Percentiles rank a stretch among this genome's conserved stretches.
phyloP scores from a whole-genome alignment of 2,329 filamentous ascomycete species.

The Exophiala sp. region DNA sequence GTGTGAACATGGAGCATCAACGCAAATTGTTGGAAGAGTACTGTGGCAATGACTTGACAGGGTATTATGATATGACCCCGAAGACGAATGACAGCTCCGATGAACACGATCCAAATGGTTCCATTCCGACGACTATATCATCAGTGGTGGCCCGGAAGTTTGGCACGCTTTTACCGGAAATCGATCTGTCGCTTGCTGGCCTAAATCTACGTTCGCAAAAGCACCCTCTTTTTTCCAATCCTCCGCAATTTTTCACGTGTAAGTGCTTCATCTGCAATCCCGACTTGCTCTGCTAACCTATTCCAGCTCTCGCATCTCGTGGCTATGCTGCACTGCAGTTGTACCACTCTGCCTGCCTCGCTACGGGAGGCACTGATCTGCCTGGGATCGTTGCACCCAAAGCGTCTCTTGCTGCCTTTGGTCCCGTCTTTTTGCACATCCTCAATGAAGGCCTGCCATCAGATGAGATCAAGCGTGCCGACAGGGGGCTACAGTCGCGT shows the following conservation, averaged over 20 bases:
- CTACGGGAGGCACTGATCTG: neutral
- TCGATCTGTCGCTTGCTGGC: constrained; percentile 2
- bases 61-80: neutral
- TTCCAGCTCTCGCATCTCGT: constrained; percentile 15
- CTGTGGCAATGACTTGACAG: constrained; percentile 5
- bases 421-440: constrained; percentile 11
- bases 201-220: neutral
- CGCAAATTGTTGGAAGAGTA: neutral
- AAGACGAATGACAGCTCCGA: neutral
- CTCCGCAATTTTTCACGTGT: constrained; percentile 11
- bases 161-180: constrained; percentile 2
- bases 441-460: neutral
- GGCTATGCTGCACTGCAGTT: constrained; percentile 12
- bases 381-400: neutral
- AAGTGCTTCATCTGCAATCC: neutral
- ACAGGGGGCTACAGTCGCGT: neutral
- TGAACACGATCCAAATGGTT: neutral
- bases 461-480: too few species aligned
- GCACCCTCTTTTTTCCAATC: neutral
- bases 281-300: neutral
- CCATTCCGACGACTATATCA: constrained; percentile 1
- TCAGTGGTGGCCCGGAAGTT: constrained; percentile 4
- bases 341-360: neutral
- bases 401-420: neutral
- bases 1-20: constrained; percentile 13